Evolutionary conservation across 306 rosid genomes (phyloP), one percentile per base, ranked within the genome.

Genomic region (Fagus sylvatica): DNA sequence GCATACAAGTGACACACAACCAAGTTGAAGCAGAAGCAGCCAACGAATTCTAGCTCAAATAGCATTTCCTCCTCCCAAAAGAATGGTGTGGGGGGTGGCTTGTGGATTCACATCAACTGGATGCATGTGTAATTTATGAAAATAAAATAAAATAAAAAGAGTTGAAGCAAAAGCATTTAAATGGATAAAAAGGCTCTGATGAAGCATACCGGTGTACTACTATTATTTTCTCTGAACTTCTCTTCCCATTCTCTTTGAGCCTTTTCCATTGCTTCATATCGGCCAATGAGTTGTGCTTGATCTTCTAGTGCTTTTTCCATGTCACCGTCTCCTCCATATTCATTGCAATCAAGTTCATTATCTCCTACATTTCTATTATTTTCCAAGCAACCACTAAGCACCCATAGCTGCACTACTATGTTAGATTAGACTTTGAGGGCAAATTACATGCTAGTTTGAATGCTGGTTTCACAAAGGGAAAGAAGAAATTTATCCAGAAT

Each of bases 161-260:
- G 15, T 49, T 33, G 2, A 41, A 16, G 67, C 17, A 72, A 77
- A 72, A 69, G 12, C 39, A 77, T 48, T 69, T 34, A 12, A 48
- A 68, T 36, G 19, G 46, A 30, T 37, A 70, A 78, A 72, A 13
- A 71, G 65, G 71, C 74, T 51, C 39, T 19, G 43, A 74, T 48
- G 80, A 80, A 75, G 60, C 97, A 80, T 94, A 94, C 98, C 68
- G 84, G 90, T 77, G 93, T 87, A 73, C 91, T 75, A 79, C 76
- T 84, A 83, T 87, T 89, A 87, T 92, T 91, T 85, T 92, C 98
- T 91, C 92, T 88, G 81, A 80, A 92, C 86, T 89, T 95, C 87
- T 95, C 97, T 85, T 95, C 98, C 98, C 98, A 92, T 65, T 91
- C 92, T 71, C 92, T 88, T 84, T 95, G 98, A 82, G 90, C 95